Percentiles rank a stretch among this genome's conserved stretches.
Evolutionary conservation across 2,329 filamentous ascomycete genomes (phyloP).

Genomic region (Aspergillus bombycis): DNA sequence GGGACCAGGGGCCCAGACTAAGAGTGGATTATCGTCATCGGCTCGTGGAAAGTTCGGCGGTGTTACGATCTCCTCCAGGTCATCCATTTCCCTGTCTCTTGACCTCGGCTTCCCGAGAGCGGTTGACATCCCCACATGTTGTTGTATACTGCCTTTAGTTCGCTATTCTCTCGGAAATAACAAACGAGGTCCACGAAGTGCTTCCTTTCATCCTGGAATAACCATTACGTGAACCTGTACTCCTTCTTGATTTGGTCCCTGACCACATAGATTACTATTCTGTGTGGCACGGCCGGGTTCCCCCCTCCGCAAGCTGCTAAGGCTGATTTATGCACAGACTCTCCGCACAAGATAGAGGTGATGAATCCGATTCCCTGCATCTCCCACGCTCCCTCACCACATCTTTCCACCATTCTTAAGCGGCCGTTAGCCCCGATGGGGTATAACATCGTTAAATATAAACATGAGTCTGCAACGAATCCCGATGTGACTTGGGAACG

Average conservation of each 20-base stretch:
- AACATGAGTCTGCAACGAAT: not conserved
- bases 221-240: not conserved
- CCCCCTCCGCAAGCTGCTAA: not conserved
- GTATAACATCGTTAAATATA: not conserved
- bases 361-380: not conserved
- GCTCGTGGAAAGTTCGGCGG: not conserved
- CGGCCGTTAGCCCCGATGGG: not conserved
- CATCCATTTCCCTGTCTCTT: not conserved
- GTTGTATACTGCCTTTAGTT: too few species aligned
- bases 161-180: not conserved
- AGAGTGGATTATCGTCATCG: not conserved
- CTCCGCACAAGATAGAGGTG: not conserved
- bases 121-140: not conserved
- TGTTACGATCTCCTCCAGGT: not conserved
- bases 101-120: slow-evolving; percentile 3
- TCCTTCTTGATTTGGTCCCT: not conserved
- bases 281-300: not conserved
- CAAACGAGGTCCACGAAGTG: not conserved
- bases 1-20: not conserved
- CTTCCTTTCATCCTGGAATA: not conserved
- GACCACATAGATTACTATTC: not conserved
- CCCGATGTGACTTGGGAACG: not conserved
- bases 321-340: not conserved
- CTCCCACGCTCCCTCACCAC: not conserved
- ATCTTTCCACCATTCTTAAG: not conserved